Conservation (phyloP, 805 yeast genomes). For the Saccharomycopsis sp. region DNA sequence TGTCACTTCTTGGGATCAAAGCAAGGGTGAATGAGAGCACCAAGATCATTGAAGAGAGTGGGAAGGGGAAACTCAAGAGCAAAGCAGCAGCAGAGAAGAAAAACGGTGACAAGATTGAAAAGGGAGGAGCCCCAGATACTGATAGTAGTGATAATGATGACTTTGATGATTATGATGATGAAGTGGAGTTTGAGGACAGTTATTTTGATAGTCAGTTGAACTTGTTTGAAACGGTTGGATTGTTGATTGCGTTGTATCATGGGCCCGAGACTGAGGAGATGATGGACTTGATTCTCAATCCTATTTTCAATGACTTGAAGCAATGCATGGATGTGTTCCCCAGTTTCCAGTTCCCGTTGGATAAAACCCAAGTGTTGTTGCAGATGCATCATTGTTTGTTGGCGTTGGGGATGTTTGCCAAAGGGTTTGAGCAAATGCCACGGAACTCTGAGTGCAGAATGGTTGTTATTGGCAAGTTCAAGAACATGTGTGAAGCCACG, state of each 20-base stretch:
- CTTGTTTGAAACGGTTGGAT: conserved; percentile 79
- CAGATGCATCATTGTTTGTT: conserved; percentile 81
- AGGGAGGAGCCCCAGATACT: too few species aligned
- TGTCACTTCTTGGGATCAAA: conserved; percentile 51
- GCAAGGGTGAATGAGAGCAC: conserved; percentile 46
- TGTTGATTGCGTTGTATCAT: conserved; percentile 43
- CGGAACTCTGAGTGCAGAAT: conserved; percentile 23
- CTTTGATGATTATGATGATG: conserved; percentile 28
- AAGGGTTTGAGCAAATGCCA: conserved; percentile 60
- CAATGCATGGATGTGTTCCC: conserved; percentile 43
- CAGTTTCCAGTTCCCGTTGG: conserved; percentile 26
- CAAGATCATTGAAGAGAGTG: too few species aligned
- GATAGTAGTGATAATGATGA: conserved; percentile 23
- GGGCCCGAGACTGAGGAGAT: conserved; percentile 30
- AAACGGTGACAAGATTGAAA: too few species aligned
- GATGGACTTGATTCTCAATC: conserved; percentile 61
- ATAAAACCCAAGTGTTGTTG: conserved; percentile 40
- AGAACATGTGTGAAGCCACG: conserved; percentile 71
- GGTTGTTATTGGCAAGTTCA: conserved; percentile 38
- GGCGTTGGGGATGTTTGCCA: conserved; percentile 83
- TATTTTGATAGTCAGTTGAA: conserved; percentile 71
- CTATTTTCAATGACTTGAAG: conserved; percentile 66
- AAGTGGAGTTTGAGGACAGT: conserved; percentile 51
- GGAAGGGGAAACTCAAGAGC: too few species aligned
- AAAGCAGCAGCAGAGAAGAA: too few species aligned